phyloP scores from a whole-genome alignment of 1,284 basidiomycete species.

The Fomitopsis schrenkii region DNA sequence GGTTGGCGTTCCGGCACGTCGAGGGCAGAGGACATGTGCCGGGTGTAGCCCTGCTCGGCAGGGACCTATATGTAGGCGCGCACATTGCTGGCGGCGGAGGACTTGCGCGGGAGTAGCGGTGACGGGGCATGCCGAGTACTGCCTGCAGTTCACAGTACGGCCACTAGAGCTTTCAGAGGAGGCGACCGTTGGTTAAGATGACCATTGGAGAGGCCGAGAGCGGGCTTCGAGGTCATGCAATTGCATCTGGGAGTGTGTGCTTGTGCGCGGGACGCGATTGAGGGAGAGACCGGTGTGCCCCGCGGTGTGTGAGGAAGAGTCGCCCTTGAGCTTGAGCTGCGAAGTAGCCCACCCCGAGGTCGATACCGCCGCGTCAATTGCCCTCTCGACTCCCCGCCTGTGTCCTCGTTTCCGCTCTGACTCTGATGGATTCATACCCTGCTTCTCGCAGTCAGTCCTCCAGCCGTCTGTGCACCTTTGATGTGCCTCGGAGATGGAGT shows the following conservation, averaged over 20 bases:
- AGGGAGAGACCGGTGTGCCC: slow-evolving; percentile 23
- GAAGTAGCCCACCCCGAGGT: slow-evolving; percentile 47
- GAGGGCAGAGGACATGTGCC: slow-evolving; percentile 65
- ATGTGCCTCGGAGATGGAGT: slow-evolving; percentile 70
- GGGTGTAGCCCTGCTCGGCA: slow-evolving; percentile 57
- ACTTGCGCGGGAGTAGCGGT: slow-evolving; percentile 21
- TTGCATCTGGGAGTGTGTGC: slow-evolving; percentile 8
- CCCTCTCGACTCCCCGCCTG: slow-evolving; percentile 23
- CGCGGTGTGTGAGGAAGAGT: not conserved
- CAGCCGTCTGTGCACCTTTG: slow-evolving; percentile 72
- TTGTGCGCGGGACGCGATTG: slow-evolving; percentile 31
- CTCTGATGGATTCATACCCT: slow-evolving; percentile 87
- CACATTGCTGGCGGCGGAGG: slow-evolving; percentile 24
- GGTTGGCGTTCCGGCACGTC: slow-evolving; percentile 36
- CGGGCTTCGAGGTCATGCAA: slow-evolving; percentile 5
- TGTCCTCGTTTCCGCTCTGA: slow-evolving; percentile 44
- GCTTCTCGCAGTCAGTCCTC: slow-evolving; percentile 82
- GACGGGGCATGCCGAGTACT: slow-evolving; percentile 8
- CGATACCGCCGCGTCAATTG: slow-evolving; percentile 37
- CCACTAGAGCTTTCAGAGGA: slow-evolving; percentile 12
- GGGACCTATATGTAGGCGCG: slow-evolving; percentile 33
- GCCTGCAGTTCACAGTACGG: slow-evolving; percentile 15
- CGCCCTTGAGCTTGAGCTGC: not conserved
- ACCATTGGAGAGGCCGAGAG: slow-evolving; percentile 13
- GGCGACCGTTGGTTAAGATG: slow-evolving; percentile 16